phyloP scores from a whole-genome alignment of 208 protist species.

The Angomonas ambiguus region DNA sequence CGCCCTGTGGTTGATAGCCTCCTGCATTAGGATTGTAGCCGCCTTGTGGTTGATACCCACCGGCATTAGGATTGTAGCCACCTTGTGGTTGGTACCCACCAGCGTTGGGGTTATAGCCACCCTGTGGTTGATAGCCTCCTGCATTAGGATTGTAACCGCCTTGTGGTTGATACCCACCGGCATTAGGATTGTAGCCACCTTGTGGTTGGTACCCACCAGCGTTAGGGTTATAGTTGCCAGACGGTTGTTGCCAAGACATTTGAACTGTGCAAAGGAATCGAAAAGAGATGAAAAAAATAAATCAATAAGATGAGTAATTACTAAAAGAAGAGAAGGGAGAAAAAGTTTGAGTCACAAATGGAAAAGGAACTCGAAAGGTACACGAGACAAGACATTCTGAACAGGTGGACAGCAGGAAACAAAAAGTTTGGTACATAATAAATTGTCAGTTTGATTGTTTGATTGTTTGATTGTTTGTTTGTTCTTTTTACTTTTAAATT shows the following conservation, averaged over 20 bases:
- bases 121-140: neutral
- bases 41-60: constrained; percentile 16
- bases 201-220: too few relatives aligned
- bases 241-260: constrained; percentile 77
- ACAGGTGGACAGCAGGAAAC: too few relatives aligned
- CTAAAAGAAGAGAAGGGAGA: constrained; percentile 11
- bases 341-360: too few relatives aligned
- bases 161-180: constrained; percentile 16
- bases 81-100: constrained; percentile 12
- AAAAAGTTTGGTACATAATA: too few relatives aligned
- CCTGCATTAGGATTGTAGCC: constrained; percentile 12
- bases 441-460: too few relatives aligned
- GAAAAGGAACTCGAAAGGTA: too few relatives aligned
- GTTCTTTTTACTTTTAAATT: too few relatives aligned
- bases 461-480: too few relatives aligned
- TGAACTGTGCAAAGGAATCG: too few relatives aligned
- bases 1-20: constrained; percentile 1
- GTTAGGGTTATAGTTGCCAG: constrained; percentile 57
- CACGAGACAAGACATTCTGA: too few relatives aligned
- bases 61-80: constrained; percentile 18
- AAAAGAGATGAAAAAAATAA: too few relatives aligned
- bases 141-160: constrained; percentile 13
- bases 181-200: neutral
- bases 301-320: constrained; percentile 8
- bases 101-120: neutral